phyloP scores from a whole-genome alignment of 768 basidiomycete species.

The Lactifluus rugatus region DNA sequence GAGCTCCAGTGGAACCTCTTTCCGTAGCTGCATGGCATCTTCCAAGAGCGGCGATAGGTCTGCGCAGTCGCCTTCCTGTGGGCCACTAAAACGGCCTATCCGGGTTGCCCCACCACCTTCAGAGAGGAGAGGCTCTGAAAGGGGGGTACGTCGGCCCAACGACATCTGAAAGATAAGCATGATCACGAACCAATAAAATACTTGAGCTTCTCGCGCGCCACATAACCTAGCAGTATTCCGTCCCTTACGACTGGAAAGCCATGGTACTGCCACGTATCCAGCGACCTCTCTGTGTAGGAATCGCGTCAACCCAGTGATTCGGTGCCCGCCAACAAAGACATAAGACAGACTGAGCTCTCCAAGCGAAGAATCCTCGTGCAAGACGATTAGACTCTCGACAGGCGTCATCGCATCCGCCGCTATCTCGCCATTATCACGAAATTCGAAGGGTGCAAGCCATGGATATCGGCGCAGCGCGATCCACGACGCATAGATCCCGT shows the following conservation, averaged over 20 bases:
- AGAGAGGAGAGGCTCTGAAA: conserved; percentile 2
- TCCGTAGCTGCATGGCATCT: conserved; percentile 48
- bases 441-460: conserved; percentile 57
- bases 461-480: conserved; percentile 63
- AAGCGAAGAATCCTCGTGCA: conserved; percentile 33
- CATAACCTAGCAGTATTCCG: conserved; percentile 48
- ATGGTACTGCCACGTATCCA: conserved; percentile 39
- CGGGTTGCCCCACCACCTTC: conserved; percentile 3
- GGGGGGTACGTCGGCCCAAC: background rate
- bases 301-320: background rate
- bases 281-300: conserved; percentile 29
- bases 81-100: background rate
- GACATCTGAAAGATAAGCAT: background rate
- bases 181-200: conserved; percentile 26
- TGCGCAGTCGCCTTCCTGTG: background rate
- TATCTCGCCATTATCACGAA: conserved; percentile 54
- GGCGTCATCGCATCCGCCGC: conserved; percentile 55
- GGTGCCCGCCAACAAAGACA: background rate
- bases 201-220: conserved; percentile 45
- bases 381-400: conserved; percentile 36
- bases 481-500: conserved; percentile 65
- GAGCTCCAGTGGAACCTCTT: conserved; percentile 60
- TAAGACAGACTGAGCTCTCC: conserved; percentile 36
- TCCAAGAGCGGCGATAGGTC: conserved; percentile 32
- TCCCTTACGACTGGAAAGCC: conserved; percentile 57